phyloP scores from a whole-genome alignment of 345 rosid species.

The Populus euphratica region DNA sequence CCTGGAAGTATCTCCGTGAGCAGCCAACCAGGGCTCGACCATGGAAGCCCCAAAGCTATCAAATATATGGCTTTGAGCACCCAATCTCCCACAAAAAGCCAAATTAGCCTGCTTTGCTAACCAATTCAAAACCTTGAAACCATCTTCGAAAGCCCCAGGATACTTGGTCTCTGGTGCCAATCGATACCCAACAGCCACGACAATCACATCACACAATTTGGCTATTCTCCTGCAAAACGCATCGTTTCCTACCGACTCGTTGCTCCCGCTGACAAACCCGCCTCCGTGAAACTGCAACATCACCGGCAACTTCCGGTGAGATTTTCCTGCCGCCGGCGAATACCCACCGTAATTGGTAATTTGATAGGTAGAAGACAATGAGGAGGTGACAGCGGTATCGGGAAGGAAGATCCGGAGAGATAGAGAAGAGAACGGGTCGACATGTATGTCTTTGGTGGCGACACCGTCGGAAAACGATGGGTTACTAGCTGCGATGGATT shows the following conservation, averaged over 20 bases:
- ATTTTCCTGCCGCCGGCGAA: constrained; percentile 37
- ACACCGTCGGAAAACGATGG: constrained; percentile 61
- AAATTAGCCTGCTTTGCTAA: constrained; percentile 71
- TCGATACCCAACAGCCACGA: constrained; percentile 80
- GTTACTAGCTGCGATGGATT: constrained; percentile 41
- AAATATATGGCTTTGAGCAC: constrained; percentile 24
- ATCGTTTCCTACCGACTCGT: constrained; percentile 60
- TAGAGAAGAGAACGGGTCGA: constrained; percentile 61
- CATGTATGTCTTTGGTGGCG: constrained; percentile 70
- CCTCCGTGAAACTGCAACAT: constrained; percentile 96
- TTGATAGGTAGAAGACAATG: not conserved
- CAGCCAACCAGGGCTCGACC: constrained; percentile 85
- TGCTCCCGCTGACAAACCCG: constrained; percentile 78
- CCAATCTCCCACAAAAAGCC: constrained; percentile 36
- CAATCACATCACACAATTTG: constrained; percentile 69
- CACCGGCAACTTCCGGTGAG: constrained; percentile 59
- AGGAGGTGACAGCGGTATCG: constrained; percentile 21
- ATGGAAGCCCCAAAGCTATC: constrained; percentile 77
- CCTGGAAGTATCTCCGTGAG: constrained; percentile 73
- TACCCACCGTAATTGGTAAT: constrained; percentile 54
- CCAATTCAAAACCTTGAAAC: constrained; percentile 77
- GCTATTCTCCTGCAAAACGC: constrained; percentile 68
- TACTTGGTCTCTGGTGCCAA: constrained; percentile 77
- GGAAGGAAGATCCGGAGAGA: constrained; percentile 71
- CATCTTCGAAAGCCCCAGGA: constrained; percentile 85